A percentile compares a stretch with the other conserved stretches of the same genome.
phyloP scores from a whole-genome alignment of 139 green algal genomes.

The Chlamydomonas sphaeroides region DNA sequence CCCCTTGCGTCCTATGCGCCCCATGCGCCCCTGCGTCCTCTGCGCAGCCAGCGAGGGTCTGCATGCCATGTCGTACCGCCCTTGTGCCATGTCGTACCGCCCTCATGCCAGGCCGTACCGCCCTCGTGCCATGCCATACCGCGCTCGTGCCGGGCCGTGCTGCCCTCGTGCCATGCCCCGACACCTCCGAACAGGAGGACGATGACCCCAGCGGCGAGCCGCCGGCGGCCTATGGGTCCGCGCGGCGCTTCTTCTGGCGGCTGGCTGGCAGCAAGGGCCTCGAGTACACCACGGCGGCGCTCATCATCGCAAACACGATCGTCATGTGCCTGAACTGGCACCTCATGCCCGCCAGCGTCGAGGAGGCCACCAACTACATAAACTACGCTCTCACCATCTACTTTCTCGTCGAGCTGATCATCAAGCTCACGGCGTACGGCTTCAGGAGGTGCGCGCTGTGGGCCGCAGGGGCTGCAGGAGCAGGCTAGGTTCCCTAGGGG shows the following conservation, averaged over 20 bases:
- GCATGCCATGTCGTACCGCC: no score
- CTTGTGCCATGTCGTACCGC: no score
- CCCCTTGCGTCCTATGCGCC: no score
- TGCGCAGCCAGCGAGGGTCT: no score
- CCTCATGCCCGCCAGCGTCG: slow-evolving; percentile 47
- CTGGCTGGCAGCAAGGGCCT: slow-evolving; percentile 10
- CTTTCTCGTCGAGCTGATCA: slow-evolving; percentile 64
- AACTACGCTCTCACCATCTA: slow-evolving; percentile 67
- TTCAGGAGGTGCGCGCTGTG: not conserved
- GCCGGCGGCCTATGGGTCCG: not conserved
- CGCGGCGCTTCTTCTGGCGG: not conserved
- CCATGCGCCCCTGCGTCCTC: no score
- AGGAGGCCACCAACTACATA: slow-evolving; percentile 41
- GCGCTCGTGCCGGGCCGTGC: no score
- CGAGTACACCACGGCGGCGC: slow-evolving; percentile 1
- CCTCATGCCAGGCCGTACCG: no score
- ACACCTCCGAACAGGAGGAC: not conserved
- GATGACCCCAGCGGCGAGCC: not conserved
- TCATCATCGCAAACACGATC: slow-evolving; percentile 51
- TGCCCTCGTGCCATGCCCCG: no score
- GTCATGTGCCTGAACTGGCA: slow-evolving; percentile 54
- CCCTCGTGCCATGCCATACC: no score
- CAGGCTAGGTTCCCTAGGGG: no score
- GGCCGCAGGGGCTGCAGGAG: no score
- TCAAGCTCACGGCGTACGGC: slow-evolving; percentile 72